These are phyloP conservation scores for Corchorus capsularis DNA, from an alignment of 345 rosid species.

Conservation along the genomic window DNA sequence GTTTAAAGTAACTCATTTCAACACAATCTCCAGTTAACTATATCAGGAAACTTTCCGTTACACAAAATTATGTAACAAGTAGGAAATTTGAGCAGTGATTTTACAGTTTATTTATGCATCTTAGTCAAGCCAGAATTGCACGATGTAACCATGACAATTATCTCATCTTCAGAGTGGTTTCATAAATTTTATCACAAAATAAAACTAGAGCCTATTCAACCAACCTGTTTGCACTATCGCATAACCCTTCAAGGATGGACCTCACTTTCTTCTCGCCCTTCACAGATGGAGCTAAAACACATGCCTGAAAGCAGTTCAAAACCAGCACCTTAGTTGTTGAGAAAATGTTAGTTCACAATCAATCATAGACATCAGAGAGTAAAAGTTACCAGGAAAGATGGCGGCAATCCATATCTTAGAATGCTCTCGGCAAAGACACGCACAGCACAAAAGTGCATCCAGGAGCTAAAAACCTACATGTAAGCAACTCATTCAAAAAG, in stretches of 20 bases:
- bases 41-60: background rate
- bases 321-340: slow-evolving; percentile 19
- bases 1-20: background rate
- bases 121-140: background rate
- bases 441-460: slow-evolving; percentile 99
- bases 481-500: background rate
- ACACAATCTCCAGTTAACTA: background rate
- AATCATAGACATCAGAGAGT: slow-evolving; percentile 6
- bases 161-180: background rate
- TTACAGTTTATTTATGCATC: background rate
- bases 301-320: slow-evolving; percentile 57
- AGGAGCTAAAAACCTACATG: slow-evolving; percentile 90
- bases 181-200: background rate
- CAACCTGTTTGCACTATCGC: slow-evolving; percentile 80
- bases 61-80: background rate
- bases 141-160: background rate
- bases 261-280: slow-evolving; percentile 96
- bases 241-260: slow-evolving; percentile 79
- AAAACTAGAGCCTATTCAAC: slow-evolving; percentile 18
- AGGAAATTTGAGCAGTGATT: background rate
- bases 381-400: slow-evolving; percentile 80
- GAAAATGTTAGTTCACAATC: slow-evolving; percentile 3
- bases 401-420: slow-evolving; percentile 97
- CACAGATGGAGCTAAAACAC: slow-evolving; percentile 76
- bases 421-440: slow-evolving; percentile 94